Evolutionary conservation across 2,329 filamentous ascomycete species (phyloP).

Genomic region (Zymoseptoria passerinii): DNA sequence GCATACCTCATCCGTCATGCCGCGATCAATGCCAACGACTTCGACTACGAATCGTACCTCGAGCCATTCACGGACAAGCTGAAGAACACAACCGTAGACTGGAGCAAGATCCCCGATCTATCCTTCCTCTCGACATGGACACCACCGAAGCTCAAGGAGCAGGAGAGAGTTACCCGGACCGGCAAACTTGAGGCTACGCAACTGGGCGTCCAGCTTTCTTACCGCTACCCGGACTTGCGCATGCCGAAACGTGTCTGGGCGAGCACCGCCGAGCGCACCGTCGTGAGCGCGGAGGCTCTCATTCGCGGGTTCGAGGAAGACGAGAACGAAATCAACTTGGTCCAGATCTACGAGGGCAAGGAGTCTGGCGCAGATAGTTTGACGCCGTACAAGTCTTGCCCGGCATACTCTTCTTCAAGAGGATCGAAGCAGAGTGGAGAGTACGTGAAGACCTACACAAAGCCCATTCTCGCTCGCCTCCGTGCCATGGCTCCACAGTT

Average conservation of each 20-base stretch:
- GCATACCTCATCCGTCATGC: conserved; percentile 45
- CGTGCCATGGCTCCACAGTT: conserved; percentile 47
- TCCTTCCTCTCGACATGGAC: conserved; percentile 51
- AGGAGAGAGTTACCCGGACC: conserved; percentile 53
- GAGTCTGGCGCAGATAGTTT: conserved; percentile 52
- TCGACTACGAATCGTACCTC: conserved; percentile 45
- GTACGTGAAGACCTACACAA: conserved; percentile 46
- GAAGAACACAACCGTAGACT: conserved; percentile 50
- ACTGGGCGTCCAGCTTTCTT: conserved; percentile 50
- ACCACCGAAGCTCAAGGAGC: conserved; percentile 45
- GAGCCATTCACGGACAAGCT: conserved; percentile 49
- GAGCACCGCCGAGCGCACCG: conserved; percentile 54
- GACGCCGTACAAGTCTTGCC: conserved; percentile 58
- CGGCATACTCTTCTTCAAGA: conserved; percentile 50
- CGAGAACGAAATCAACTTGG: conserved; percentile 45
- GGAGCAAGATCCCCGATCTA: conserved; percentile 48
- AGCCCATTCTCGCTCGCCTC: conserved; percentile 51
- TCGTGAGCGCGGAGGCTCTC: conserved; percentile 50
- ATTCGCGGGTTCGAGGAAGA: conserved; percentile 48
- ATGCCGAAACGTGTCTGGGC: conserved; percentile 52
- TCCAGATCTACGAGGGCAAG: conserved; percentile 49
- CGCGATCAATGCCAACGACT: conserved; percentile 46
- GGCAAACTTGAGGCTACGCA: conserved; percentile 54
- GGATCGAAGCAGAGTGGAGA: conserved; percentile 45
- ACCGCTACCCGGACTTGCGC: conserved; percentile 49